Evolutionary conservation across 345 rosid genomes (phyloP), one percentile per base, ranked within the genome.

Genomic region (Mangifera indica): DNA sequence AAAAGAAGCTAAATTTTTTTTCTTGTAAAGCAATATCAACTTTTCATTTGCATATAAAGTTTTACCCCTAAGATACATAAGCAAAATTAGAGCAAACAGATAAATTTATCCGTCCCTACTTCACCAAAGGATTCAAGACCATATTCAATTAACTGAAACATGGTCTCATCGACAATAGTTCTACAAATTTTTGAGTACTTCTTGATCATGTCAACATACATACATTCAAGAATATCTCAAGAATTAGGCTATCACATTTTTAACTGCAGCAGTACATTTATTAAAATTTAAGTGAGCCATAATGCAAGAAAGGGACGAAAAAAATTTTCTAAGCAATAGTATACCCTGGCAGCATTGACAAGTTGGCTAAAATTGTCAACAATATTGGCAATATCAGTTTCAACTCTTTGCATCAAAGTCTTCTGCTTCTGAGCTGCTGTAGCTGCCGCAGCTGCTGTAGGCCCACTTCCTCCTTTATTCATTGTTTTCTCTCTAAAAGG

Each of bases 261-360:
- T 13, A 42, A 44, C 37, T 3, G 37, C 37, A 32, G 37, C 5
- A 32, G 37, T 32, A 32, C 5, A 32, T 32, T 32, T 32, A 48
- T 12, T 67, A 6, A 67, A 32, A 11, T 32, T 20, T 5, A 21
- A 51, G 22, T 20, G 1, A 21, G 34, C 11, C 52, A 46, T 42
- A 3, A 63, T 24, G 25, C 13, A 14, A 10, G 6, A 22, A 40
- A 63, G 52, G 10, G 15, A 37, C 8, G 52, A 12, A 20, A 2
- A 24, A 66, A 13, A 7, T 37, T 11, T 22, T 26, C 26, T 34
- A 21, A 51, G 17, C 32, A 15, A 61, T 12, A 24, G n/a, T 34
- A 70, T 76, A 90, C 98, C 87, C 88, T 78, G 2, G 96, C 83
- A 21, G 87, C 97, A 77, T 85, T 89, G 76, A 94, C n/a, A n/a